Evolutionary conservation across 768 basidiomycete species (phyloP).

Genomic region (Calvatia gigantea): DNA sequence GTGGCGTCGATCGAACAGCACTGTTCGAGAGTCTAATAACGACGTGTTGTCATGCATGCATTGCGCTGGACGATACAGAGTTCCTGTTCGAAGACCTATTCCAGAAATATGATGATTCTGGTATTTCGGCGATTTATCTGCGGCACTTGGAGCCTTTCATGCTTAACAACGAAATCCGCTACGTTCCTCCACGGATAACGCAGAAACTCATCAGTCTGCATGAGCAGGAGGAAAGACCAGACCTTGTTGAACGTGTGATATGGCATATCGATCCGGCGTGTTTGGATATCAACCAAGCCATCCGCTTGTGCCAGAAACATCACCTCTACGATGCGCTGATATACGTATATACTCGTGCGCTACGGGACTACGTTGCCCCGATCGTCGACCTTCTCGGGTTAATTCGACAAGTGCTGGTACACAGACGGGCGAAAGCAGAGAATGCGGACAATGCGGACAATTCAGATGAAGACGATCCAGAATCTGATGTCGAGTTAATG

Average conservation of each 20-base stretch:
- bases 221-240: slow-evolving; percentile 64
- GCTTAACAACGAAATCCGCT: slow-evolving; percentile 64
- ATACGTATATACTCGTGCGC: slow-evolving; percentile 87
- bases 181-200: slow-evolving; percentile 84
- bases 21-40: slow-evolving; percentile 87
- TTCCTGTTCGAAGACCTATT: slow-evolving; percentile 94
- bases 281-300: slow-evolving; percentile 91
- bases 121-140: slow-evolving; percentile 84
- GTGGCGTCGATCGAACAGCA: slow-evolving; percentile 88
- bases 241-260: slow-evolving; percentile 82
- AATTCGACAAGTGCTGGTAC: slow-evolving; percentile 63
- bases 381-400: slow-evolving; percentile 80
- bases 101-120: slow-evolving; percentile 80
- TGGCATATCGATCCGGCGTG: slow-evolving; percentile 94
- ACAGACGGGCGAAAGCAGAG: slow-evolving; percentile 37
- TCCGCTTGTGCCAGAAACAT: slow-evolving; percentile 78
- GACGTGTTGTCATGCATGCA: slow-evolving; percentile 73
- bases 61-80: slow-evolving; percentile 76
- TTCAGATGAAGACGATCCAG: slow-evolving; percentile 22
- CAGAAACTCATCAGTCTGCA: slow-evolving; percentile 81
- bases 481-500: slow-evolving; percentile 46
- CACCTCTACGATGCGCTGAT: slow-evolving; percentile 91
- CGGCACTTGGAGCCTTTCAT: slow-evolving; percentile 79
- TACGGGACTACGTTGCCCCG: slow-evolving; percentile 87
- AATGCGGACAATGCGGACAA: slow-evolving; percentile 22